Base-by-base conservation (phyloP, 164 flowering plant species). In the Vitis rupestris region DNA sequence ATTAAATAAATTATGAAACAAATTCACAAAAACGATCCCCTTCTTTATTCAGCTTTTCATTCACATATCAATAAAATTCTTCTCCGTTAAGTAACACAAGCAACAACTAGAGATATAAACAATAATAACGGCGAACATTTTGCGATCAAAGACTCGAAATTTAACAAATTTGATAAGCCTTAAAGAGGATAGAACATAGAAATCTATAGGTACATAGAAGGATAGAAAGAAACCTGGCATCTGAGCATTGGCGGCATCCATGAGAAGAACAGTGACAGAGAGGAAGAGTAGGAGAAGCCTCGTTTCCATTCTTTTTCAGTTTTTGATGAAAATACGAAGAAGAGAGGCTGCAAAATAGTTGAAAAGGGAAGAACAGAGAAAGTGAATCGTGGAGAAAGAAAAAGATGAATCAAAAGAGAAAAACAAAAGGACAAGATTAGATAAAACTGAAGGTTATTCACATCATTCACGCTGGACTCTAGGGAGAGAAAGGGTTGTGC, bases 191-290 rank as follows among this genome's bases (percentile, higher is more conserved):
- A 61, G 27, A 53, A 65, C 1, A 70, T 58, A 37, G 1, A 65
- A 13, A 65, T 15, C 7, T 13, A n/a, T 9, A 50, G 14, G 37
- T 0, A 70, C 14, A 67, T 9, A 54, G 11, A 58, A 10, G 62
- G 29, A 68, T 56, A 51, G 14, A 50, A 30, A 59, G 64, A 50
- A 30, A 87, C 93, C 90, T 70, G 88, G 88, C 74, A 74, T 76
- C 78, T 88, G 93, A 71, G 90, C 86, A 23, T 68, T 64, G 51
- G 78, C 61, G 44, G 54, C 53, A 54, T 63, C 57, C 19, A 75
- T 19, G 61, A 81, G 76, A 55, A 80, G 74, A 29, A 82, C 68
- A 58, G 61, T 55, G 16, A 70, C 59, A 37, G 56, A 10, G 59
- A 73, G 23, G 55, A 61, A n/a, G 66, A 74, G 67, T 55, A 74